Evolutionary conservation across 805 yeast genomes (phyloP), one percentile per base, ranked within the genome.

Genomic region (Spathaspora girioi): DNA sequence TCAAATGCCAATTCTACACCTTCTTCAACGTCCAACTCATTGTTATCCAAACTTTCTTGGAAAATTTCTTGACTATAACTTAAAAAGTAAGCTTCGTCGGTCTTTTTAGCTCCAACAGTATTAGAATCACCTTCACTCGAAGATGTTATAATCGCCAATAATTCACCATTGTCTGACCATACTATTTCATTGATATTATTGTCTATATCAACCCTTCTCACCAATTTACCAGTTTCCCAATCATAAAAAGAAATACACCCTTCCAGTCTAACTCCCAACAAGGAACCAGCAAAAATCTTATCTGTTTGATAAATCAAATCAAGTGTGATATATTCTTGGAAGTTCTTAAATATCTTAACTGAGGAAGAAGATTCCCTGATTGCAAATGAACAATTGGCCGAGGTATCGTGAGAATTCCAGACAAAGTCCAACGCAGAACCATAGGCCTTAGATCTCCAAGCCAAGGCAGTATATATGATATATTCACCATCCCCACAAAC

Each of bases 401-500:
- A 83, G 46, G 62, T 60, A 53, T 75, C 78, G 69, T 93, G 97
- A 49, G 87, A 84, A 54, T 96, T 91, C 99, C 99, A 94, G 43
- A 83, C 96, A 67, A 96, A 90, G 64, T 91, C 97, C 50, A 83
- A 72, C 18, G 96, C 97, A 51, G 82, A 79, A 56, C 98, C 98
- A 69, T 88, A 94, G 47, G 91, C 79, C 73, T 91, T 94, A 63
- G 93, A 91, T 75, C 99, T 84, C 99, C 99, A 94, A 1, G 98
- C 98, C 62, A 94, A 80, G 1, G 99, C 93, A 2, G 98, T 92
- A 72, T 93, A 94, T 50, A 94, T 86, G 60, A 93, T 89, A 68
- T 90, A 93, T 71, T 94, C 99, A 54, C 97, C 97, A 71, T 94
- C 99, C 65, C 99, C 99, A 45, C 93, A 87, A 47, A 94, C 97